These are phyloP conservation scores for Calamus simplicifolius DNA, from an alignment of 176 grass and related monocot species.

Conservation along the genomic window DNA sequence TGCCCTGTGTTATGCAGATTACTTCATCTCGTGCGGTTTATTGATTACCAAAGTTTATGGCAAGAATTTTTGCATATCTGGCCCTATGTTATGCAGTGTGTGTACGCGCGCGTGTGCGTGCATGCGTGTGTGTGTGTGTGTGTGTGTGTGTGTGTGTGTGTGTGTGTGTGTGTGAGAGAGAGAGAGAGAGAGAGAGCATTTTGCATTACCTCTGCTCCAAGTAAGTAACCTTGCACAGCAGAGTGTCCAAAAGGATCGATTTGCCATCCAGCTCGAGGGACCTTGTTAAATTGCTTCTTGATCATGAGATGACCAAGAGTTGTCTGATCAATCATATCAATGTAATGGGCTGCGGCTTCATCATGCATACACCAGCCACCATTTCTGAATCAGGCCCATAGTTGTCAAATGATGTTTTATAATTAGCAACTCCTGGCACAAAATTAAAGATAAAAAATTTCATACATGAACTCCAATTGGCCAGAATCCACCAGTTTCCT, in stretches of 20 bases:
- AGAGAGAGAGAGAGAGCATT: no score
- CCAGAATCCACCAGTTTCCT: slow-evolving; percentile 58
- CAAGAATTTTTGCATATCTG: no score
- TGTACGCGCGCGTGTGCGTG: no score
- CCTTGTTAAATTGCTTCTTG: slow-evolving; percentile 78
- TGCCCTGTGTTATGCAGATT: no score
- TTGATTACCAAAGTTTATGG: no score
- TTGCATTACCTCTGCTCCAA: slow-evolving; percentile 60
- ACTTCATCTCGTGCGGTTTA: no score
- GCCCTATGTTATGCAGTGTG: no score
- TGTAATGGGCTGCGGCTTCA: slow-evolving; percentile 84
- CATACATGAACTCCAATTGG: slow-evolving; percentile 85
- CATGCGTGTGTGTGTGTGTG: no score
- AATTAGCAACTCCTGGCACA: not conserved
- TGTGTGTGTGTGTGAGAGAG: no score
- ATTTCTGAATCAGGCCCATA: slow-evolving; percentile 47
- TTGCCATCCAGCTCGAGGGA: slow-evolving; percentile 81
- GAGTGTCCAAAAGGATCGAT: slow-evolving; percentile 97
- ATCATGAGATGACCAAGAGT: slow-evolving; percentile 80
- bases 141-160: no score
- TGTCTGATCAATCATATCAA: slow-evolving; percentile 98
- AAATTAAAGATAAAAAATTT: slow-evolving; percentile 10
- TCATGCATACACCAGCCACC: slow-evolving; percentile 99
- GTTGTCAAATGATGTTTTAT: slow-evolving; percentile 3
- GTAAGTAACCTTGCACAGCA: slow-evolving; percentile 76